Base-by-base conservation (phyloP, 352 stramenopile genomes). In the Pythium dissotocum region DNA sequence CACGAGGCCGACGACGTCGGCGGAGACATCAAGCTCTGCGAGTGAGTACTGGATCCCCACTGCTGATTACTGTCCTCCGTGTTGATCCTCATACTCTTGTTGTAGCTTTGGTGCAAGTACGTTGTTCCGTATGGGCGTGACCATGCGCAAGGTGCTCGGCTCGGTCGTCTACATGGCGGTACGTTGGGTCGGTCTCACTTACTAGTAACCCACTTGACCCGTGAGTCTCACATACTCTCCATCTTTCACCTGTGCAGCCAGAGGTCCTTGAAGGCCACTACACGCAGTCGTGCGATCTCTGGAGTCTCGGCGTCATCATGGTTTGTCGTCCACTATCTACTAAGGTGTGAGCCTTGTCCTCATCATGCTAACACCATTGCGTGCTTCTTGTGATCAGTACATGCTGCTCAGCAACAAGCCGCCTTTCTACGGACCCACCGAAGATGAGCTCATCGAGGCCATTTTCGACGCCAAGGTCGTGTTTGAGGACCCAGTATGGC, bases 151-250 rank as follows among this genome's bases (percentile, higher is more conserved):
- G 55, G 73, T 94, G 6, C 73, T 94, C 26, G 86, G 86, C 35
- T 93, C 86, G 1, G 82, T 94, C 4, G 82, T 92, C 1, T 94
- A 94, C 73, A 94, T 93, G 86, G 86, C 86, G 61, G 85, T 94
- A 75, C 21, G 82, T 77, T 26, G 4, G 14, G 28, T n/a, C 33
- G 10, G 16, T 56, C 3, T 53, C 35, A 35, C 14, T 32, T 24
- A 49, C 7, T n/a, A n/a, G n/a, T 52, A 6, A 24, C 44, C 18
- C 44, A 30, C 44, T n/a, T 52, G 16, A 14, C 18, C n/a, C n/a
- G n/a, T 3, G 1, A 28, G 24, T 21, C 53, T 69, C 18, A 44
- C 24, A 18, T n/a, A 16, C 4, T 62, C 32, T 53, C 18, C 8
- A 6, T 13, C 26, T 57, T 28, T 10, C 21, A 58, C 14, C 16